A percentile compares a stretch with the other conserved stretches of the same genome.
Evolutionary conservation across 2,329 filamentous ascomycete genomes (phyloP).

Genomic region (Colletotrichum melonis): DNA sequence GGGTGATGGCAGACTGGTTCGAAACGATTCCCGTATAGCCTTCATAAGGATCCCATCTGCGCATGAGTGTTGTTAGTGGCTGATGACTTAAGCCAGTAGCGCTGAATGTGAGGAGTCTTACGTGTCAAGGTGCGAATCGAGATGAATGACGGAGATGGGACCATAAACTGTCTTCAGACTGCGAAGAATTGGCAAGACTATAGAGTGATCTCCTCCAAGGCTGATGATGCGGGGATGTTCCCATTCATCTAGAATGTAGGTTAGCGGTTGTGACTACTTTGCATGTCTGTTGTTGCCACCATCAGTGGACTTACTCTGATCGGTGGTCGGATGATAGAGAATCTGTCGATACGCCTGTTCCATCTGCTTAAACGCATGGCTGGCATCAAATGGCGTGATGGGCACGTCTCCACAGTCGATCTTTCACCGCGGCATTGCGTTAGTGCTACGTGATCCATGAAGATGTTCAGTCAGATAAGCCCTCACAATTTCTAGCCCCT

Average conservation of each 20-base stretch:
- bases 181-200: neutral
- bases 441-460: neutral
- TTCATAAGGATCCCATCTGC: neutral
- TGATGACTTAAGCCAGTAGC: neutral
- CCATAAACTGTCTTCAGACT: neutral
- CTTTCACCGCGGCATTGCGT: neutral
- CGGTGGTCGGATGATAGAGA: slow-evolving; percentile 5
- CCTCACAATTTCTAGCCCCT: neutral
- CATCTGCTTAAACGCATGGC: slow-evolving; percentile 84
- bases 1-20: slow-evolving; percentile 72
- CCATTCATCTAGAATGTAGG: neutral
- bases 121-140: neutral
- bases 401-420: neutral
- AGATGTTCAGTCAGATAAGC: neutral
- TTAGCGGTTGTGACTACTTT: neutral
- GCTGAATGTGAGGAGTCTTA: neutral
- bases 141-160: neutral
- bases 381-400: slow-evolving; percentile 85
- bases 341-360: slow-evolving; percentile 72
- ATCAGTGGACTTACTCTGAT: neutral
- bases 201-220: neutral
- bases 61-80: neutral
- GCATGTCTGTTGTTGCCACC: neutral
- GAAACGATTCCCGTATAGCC: neutral
- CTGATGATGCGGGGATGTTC: neutral